Evolutionary conservation across 2,329 filamentous ascomycete species (phyloP), one percentile per base, ranked within the genome.

Genomic region (Aciculosporium take): DNA sequence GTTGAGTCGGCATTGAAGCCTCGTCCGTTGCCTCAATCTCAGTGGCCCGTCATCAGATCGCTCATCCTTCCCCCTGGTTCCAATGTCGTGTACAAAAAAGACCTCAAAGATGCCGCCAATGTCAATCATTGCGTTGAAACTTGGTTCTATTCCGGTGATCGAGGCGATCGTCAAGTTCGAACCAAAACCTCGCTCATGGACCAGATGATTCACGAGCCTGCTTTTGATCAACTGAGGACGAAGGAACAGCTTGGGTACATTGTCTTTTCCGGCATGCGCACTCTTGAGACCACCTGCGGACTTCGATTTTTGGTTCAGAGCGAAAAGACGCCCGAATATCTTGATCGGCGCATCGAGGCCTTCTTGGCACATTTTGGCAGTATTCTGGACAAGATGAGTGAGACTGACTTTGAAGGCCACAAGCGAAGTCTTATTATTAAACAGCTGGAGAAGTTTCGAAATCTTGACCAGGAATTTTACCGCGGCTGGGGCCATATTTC

Each of bases 171-270:
- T n/a, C 56, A 62, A 5, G 61, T 84, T 10, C 76, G 86, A 15
- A 84, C 88, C 12, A 87, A 84, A 59, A 72, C 84, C 0, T 68
- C 93, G 32, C 70, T 98, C 5, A 72, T 95, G 32, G 82, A 85
- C 21, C 91, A 96, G 61, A 83, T 98, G 64, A 79, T 86, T 0
- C 84, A 94, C 43, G 91, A 98, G 63, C 88, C 88, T 4, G 83
- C 83, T 7, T 98, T 96, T 56, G 86, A 98, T 61, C 87, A 94
- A 59, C 71, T 98, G 7, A 78, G 91, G 38, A 96, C 91, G 33
- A 95, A 96, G 62, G 89, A 98, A 60, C 89, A 98, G 62, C 79
- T 98, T 6, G 91, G 91, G 10, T 98, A 98, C 52, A 84, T 98
- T 40, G 89, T 98, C 1, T 94, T 89, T 62, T 89, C 84, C 37